Base-by-base conservation (phyloP, 805 yeast species). In the Nakazawaea ambrosiae region DNA sequence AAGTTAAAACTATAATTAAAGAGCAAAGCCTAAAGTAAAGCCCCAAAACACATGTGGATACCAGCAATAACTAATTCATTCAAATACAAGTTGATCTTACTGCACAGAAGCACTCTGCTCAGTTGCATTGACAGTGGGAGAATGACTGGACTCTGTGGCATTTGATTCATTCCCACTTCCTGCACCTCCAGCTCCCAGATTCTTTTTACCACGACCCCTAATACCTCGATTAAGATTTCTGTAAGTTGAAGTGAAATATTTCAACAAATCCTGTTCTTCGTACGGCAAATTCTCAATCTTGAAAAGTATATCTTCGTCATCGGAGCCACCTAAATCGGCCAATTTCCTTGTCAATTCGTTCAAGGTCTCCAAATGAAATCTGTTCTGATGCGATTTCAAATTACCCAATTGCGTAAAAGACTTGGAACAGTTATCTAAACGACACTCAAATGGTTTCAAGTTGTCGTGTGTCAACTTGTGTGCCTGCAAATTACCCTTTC, bases 401-500 rank as follows among this genome's bases (percentile, higher is more conserved):
- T 89, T 89, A 3, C 97, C 97, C 49, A 89, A 66, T 62, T 89
- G 97, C 1, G 96, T 84, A 51, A 89, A 89, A 4, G 81, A 70
- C 61, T 87, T 88, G 47, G 74, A 78, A 61, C 97, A 89, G 41
- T 71, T 68, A 56, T 87, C 96, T 42, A 89, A 67, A 49, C 74
- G 75, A 61, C 97, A 89, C 40, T 73, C 72, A 53, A 68, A 85
- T 5, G 95, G 96, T 50, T 83, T 79, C 40, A 75, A 64, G 49
- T 83, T 78, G 40, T 78, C 79, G 60, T 88, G 97, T 0, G 95
- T 87, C 41, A 85, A 63, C 55, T 70, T 66, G 59, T 89, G 97
- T 3, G 95, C 94, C 19, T 90, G 89, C 47, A 86, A 68, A 59
- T 89, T 89, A 14, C 97, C 97, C 58, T 89, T 85, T 50, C 96